Base-by-base conservation (phyloP, 2,329 filamentous ascomycete genomes). In the Lecanicillium sp. region DNA sequence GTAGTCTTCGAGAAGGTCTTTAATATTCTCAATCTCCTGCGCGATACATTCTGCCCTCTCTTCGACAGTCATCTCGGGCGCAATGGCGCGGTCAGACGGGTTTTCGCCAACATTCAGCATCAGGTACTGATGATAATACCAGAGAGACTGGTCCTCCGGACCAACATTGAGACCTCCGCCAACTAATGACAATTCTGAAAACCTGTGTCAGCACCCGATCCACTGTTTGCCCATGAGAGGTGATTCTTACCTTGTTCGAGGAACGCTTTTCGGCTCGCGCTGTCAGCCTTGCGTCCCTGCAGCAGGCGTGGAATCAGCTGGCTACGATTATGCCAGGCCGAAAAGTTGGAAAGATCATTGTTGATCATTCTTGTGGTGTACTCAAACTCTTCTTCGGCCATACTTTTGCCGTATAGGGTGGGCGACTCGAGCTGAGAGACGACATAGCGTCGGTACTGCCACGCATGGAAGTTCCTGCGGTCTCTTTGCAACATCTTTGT, bases 101-200 rank as follows among this genome's bases (percentile, higher is more conserved):
- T 62, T 65, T 51, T 67, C 70, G 37, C 72, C 66, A 50, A 84
- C 66, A 53, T 81, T 83, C 43, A 79, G 74, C 64, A 96, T 79
- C 41, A 96, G 67, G 53, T 83, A 94, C 50, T 92, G 84, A 58
- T 97, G 88, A 55, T 98, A 97, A 60, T 94, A 95, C 89, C 92
- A 98, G 5, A 96, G 71, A 14, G 88, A 95, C 56, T 97, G 90
- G 56, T 97, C 90, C 49, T 94, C 88, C 0, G 90, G 88, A 42
- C 94, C 89, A 28, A 87, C 86, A 43, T 88, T 92, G 35, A 97
- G 69, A 0, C 84, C 89, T 41, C 81, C 75, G 40, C 83, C 79
- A 18, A 95, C 81, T 31, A 86, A 66, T 18, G 75, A 69, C 36
- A 97, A 69, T 63, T 98, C 92, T 72, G 36, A 2, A 3, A 17